Percentiles rank a stretch among this genome's conserved stretches.
These are phyloP conservation scores for Cochlearia excelsa DNA, from an alignment of 345 rosid genomes.

Conservation along the genomic window DNA sequence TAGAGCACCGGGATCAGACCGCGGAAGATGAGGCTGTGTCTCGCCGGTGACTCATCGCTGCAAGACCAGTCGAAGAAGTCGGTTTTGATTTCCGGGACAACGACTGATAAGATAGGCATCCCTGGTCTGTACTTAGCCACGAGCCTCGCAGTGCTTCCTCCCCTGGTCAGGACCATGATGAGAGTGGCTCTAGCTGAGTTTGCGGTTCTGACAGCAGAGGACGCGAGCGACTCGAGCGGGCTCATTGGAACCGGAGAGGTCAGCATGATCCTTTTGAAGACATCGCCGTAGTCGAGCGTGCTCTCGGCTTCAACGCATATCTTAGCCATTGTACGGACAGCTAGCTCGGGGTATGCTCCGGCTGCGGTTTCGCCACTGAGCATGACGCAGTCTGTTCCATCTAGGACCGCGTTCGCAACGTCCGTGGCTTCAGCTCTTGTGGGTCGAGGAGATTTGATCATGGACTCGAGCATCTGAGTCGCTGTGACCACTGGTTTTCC, in stretches of 20 bases:
- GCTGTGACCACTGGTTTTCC: constrained; percentile 94
- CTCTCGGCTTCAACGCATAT: constrained; percentile 93
- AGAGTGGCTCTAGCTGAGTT: constrained; percentile 77
- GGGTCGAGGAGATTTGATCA: constrained; percentile 97
- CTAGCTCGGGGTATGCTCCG: constrained; percentile 92
- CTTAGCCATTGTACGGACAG: constrained; percentile 90
- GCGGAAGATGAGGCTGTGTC: constrained; percentile 85
- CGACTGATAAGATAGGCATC: constrained; percentile 78
- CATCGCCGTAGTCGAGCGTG: constrained; percentile 76
- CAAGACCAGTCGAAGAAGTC: constrained; percentile 94
- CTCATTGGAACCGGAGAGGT: constrained; percentile 95
- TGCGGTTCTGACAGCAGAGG: constrained; percentile 91
- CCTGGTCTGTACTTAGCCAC: constrained; percentile 97
- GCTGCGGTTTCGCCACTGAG: constrained; percentile 98
- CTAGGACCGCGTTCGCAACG: constrained; percentile 94
- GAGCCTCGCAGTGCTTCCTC: constrained; percentile 93
- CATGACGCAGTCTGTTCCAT: constrained; percentile 95
- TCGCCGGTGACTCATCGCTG: constrained; percentile 84
- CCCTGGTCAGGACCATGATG: constrained; percentile 84
- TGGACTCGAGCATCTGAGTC: constrained; percentile 92
- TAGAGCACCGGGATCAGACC: constrained; percentile 81
- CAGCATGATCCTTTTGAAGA: constrained; percentile 77
- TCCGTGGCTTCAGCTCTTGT: constrained; percentile 98
- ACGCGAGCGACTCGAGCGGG: constrained; percentile 85
- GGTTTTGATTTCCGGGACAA: constrained; percentile 84